Base-by-base conservation (phyloP, 2,329 filamentous ascomycete genomes). In the Aspergillus costaricaensis region DNA sequence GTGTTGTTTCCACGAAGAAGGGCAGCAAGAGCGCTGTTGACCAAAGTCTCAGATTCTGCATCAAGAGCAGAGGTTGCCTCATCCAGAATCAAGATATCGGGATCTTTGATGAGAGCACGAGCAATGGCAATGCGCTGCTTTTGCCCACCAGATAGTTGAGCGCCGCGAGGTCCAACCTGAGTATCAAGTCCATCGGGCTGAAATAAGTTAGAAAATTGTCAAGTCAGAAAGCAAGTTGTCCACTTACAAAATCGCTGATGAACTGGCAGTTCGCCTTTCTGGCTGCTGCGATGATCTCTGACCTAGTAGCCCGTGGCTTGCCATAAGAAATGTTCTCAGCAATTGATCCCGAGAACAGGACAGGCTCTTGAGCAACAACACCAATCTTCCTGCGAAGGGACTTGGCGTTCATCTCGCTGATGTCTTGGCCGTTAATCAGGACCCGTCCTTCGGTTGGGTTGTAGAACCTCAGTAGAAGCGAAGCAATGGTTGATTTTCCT, bases 61-160 rank as follows among this genome's bases (percentile, higher is more conserved):
- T 99, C 95, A 7, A 99, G 84, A 0, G 95, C 95, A 2, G 92
- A 96, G 0, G 96, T 99, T 17, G 96, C 91, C 82, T 99, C 95
- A 72, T 99, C 95, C 0, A 99, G 85, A 62, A 99, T 96, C 27
- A 99, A 82, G 64, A 99, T 98, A 78, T 99, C 95, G 0, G 96
- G 96, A 64, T 97, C 87, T 77, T 98, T 98, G 68, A 99, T 88
- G 27, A 99, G 83, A 12, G 95, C 95, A 57, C 96, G 87, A 5
- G 95, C 95, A 75, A 99, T 99, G 39, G 95, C 95, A 70, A 99
- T 98, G 65, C 95, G 89, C 77, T 99, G 95, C 79, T 98, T 98
- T 77, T 99, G 95, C 0, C 95, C 95, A 55, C 95, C 95, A 8
- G 92, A 97, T 0, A 99, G 84, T 76, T 98, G 94, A 1, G 94